These are phyloP conservation scores for Diospyros lotus DNA, from an alignment of 148 eudicot species.

Conservation along the genomic window DNA sequence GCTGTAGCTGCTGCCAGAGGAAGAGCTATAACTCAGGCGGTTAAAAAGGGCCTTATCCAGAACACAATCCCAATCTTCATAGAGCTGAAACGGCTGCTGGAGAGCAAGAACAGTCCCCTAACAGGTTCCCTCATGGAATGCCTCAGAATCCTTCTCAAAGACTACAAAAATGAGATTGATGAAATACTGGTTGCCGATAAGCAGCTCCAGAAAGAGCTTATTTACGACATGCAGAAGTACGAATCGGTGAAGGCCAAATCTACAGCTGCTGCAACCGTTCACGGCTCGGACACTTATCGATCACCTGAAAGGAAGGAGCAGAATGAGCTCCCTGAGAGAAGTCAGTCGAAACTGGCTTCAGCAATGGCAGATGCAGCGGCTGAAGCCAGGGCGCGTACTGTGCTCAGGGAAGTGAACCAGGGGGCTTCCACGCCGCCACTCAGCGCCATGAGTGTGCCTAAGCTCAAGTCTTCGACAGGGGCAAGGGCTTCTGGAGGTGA, in stretches of 20 bases:
- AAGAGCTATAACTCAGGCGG: constrained; percentile 80
- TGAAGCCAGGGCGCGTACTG: constrained; percentile 58
- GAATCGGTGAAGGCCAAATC: constrained; percentile 56
- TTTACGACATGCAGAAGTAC: constrained; percentile 82
- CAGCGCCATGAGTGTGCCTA: constrained; percentile 68
- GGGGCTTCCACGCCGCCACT: constrained; percentile 58
- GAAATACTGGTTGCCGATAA: constrained; percentile 84
- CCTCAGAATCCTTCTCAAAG: constrained; percentile 84
- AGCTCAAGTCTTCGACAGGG: constrained; percentile 39
- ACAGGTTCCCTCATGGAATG: constrained; percentile 96
- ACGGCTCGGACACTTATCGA: constrained; percentile 26
- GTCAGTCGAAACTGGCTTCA: constrained; percentile 52
- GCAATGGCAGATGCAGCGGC: constrained; percentile 75
- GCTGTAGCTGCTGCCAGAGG: constrained; percentile 58
- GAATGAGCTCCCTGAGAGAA: constrained; percentile 27
- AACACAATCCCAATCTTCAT: constrained; percentile 93
- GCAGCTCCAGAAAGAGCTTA: constrained; percentile 87
- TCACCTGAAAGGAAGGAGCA: constrained; percentile 29
- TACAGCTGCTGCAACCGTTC: constrained; percentile 43
- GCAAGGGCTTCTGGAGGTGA: constrained; percentile 26
- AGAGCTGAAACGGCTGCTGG: constrained; percentile 76
- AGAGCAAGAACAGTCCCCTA: constrained; percentile 84
- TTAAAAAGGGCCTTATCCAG: constrained; percentile 81
- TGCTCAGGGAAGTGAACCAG: constrained; percentile 64
- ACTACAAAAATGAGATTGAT: constrained; percentile 94